Conservation (phyloP, 441 rosid genomes). For the Brassica hybrid region DNA sequence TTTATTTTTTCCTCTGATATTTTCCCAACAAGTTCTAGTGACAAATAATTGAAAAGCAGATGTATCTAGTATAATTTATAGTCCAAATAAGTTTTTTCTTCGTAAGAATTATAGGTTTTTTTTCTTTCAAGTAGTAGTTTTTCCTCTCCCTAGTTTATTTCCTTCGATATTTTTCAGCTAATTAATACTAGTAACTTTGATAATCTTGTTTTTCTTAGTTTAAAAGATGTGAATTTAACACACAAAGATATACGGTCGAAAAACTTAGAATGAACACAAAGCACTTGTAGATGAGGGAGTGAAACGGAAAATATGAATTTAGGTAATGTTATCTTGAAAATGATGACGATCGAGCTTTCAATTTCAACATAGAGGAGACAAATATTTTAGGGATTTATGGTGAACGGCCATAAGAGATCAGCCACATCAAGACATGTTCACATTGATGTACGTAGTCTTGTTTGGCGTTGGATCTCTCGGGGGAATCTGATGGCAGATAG, state of each 20-base stretch:
- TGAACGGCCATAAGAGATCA: constrained; percentile 27
- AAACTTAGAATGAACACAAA: not conserved
- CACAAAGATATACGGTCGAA: not conserved
- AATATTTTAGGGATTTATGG: constrained; percentile 11
- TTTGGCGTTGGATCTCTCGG: constrained; percentile 2
- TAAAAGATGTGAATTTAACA: not conserved
- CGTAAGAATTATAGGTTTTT: no score
- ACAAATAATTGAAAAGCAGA: not conserved
- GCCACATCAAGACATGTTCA: constrained; percentile 34
- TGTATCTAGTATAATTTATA: not conserved
- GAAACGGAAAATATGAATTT: not conserved
- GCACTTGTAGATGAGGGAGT: not conserved
- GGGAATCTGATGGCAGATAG: not conserved
- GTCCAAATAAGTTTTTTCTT: no score
- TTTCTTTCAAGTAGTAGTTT: not conserved
- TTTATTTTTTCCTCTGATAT: not conserved
- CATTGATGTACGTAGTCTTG: constrained; percentile 18
- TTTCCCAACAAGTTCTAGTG: not conserved
- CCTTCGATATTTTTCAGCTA: not conserved
- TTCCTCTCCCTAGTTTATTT: not conserved
- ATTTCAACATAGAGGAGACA: constrained; percentile 16
- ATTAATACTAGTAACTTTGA: not conserved
- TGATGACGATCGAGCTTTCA: constrained; percentile 22
- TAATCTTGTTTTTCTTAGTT: not conserved
- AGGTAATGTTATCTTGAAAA: not conserved